Evolutionary conservation across 495 filamentous ascomycete species (phyloP), one percentile per base, ranked within the genome.

Genomic region (Aspergillus diversus): DNA sequence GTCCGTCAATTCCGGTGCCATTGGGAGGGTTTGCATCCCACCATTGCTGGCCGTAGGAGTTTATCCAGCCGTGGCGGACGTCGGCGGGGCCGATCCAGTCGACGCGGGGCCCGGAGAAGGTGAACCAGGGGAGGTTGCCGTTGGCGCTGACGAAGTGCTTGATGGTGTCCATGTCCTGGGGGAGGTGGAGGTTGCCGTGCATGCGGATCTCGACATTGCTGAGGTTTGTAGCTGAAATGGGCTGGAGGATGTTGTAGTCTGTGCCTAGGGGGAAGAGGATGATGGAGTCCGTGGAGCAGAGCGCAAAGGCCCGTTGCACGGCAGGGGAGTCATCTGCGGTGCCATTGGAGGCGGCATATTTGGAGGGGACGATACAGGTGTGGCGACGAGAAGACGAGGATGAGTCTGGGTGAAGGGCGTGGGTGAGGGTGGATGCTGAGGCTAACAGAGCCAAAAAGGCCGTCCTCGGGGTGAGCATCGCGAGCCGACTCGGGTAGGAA

Each of bases 11-110:
- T 8, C 78, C 78, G 5, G 73, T 75, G 12, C 66, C 68, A 50
- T 74, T 72, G n/a, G 63, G 53, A 7, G 71, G 71, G 57, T 79
- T 79, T 17, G 73, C 73, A 61, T 79, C 77, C 78, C 77, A 81
- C 78, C 78, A 81, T 3, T 65, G 66, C 56, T 81, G 77, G 21
- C 78, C 78, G 52, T 80, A 79, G 12, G 77, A 78, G 55, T 80
- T 66, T 61, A 81, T 79, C 77, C 77, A 81, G 11, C 78, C 77
- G 56, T 71, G 64, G 33, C 73, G 70, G 31, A 72, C 62, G 51
- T 75, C 66, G 8, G 59, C 55, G 3, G 72, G 72, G 9, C 76
- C 76, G 34, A 59, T 65, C 52, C 70, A 78, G 52, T 76, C 69
- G 27, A 80, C 71, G 5, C 56, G 52, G 11, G 75, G 71, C 5